Conservation (phyloP, 192 early-diverging fungal genomes). For the Mortierella alpina region DNA sequence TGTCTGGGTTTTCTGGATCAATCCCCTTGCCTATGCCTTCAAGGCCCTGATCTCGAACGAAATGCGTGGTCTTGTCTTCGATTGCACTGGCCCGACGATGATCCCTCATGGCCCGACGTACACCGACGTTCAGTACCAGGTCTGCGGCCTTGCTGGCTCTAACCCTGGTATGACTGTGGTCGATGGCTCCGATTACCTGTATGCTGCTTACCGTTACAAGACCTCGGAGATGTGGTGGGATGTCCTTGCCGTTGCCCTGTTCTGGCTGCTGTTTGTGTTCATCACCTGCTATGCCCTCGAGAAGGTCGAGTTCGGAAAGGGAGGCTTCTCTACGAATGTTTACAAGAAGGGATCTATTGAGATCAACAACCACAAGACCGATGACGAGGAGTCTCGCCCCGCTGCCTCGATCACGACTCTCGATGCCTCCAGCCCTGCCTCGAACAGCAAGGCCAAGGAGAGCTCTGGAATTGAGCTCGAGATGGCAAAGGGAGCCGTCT, state of each 20-base stretch:
- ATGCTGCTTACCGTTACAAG: constrained; percentile 66
- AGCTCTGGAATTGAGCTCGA: constrained; percentile 54
- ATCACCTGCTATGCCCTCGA: constrained; percentile 67
- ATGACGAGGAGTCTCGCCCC: constrained; percentile 53
- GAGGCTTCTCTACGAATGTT: constrained; percentile 62
- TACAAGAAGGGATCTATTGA: constrained; percentile 54
- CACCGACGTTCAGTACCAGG: constrained; percentile 54
- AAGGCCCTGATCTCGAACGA: constrained; percentile 73
- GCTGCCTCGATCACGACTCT: constrained; percentile 56
- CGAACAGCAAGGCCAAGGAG: constrained; percentile 16
- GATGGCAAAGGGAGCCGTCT: constrained; percentile 59
- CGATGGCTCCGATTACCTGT: constrained; percentile 70
- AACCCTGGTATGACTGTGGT: constrained; percentile 66
- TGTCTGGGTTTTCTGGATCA: constrained; percentile 73
- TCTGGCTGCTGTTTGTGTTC: constrained; percentile 58
- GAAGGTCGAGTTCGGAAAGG: constrained; percentile 69
- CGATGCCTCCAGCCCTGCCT: constrained; percentile 11
- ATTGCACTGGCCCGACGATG: constrained; percentile 48
- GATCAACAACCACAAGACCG: constrained; percentile 26
- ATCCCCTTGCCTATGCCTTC: constrained; percentile 70
- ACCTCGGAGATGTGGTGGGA: constrained; percentile 69
- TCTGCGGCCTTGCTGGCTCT: constrained; percentile 75
- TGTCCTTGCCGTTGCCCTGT: constrained; percentile 65
- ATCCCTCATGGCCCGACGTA: constrained; percentile 46
- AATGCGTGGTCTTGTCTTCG: constrained; percentile 64